Percentiles rank a stretch among this genome's conserved stretches.
Evolutionary conservation across 805 yeast species (phyloP).

Genomic region (Metschnikowia borealis): DNA sequence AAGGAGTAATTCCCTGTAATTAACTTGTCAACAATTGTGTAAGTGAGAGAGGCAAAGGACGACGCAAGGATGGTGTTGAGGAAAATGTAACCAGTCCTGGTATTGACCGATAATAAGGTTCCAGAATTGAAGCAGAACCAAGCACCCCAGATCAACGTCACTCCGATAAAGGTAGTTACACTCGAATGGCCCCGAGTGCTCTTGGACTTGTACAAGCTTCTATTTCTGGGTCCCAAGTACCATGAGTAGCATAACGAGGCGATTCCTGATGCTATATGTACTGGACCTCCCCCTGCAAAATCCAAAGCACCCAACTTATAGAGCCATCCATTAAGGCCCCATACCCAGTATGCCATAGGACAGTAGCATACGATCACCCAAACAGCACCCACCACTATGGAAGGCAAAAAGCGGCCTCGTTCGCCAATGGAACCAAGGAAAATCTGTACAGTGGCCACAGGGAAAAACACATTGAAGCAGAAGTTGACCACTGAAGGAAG

Average conservation of each 20-base stretch:
- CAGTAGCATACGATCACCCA: conserved; percentile 45
- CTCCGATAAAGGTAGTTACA: conserved; percentile 40
- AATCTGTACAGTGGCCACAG: conserved; percentile 48
- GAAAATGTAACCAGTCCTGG: conserved; percentile 44
- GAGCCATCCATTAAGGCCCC: conserved; percentile 45
- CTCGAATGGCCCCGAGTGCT: conserved; percentile 32
- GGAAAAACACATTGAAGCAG: conserved; percentile 42
- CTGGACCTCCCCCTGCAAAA: conserved; percentile 51
- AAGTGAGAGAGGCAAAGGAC: conserved; percentile 43
- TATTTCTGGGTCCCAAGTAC: conserved; percentile 39
- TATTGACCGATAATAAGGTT: conserved; percentile 36
- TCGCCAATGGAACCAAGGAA: conserved; percentile 43
- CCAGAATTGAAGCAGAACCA: conserved; percentile 50
- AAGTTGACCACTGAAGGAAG: conserved; percentile 46
- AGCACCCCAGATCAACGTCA: conserved; percentile 45
- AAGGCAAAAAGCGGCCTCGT: conserved; percentile 40
- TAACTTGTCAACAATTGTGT: conserved; percentile 40
- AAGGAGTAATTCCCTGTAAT: conserved; percentile 39
- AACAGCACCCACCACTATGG: conserved; percentile 36
- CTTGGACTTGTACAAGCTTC: conserved; percentile 22
- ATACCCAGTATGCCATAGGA: conserved; percentile 45
- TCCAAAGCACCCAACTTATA: conserved; percentile 41
- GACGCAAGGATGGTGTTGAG: conserved; percentile 52
- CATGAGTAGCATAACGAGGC: conserved; percentile 42
- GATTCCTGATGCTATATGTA: conserved; percentile 43